phyloP scores from a whole-genome alignment of 2,329 filamentous ascomycete genomes.

The Sarocladium strictum region DNA sequence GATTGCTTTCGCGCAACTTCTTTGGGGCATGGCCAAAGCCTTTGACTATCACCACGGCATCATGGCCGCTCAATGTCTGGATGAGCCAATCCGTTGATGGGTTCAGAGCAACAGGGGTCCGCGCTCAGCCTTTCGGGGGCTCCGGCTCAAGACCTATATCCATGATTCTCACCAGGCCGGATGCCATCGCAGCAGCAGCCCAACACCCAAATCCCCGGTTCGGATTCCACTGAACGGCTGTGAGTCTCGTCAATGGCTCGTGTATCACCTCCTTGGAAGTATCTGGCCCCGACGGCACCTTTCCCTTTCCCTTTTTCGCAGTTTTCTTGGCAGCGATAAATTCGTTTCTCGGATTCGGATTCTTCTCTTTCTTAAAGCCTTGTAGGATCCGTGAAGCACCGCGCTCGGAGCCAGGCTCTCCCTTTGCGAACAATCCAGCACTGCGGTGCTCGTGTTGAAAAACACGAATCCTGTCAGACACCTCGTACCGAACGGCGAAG shows the following conservation, averaged over 20 bases:
- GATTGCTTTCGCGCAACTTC: constrained; percentile 72
- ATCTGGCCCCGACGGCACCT: constrained; percentile 26
- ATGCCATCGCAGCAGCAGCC: constrained; percentile 61
- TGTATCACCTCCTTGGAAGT: constrained; percentile 39
- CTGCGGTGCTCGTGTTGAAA: constrained; percentile 50
- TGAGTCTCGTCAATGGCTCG: constrained; percentile 58
- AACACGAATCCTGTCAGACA: constrained; percentile 31
- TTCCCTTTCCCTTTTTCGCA: constrained; percentile 29
- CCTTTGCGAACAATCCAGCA: constrained; percentile 21
- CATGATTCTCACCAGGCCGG: constrained; percentile 60
- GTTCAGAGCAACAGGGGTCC: neutral
- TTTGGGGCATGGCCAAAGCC: constrained; percentile 73
- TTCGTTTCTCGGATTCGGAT: constrained; percentile 34
- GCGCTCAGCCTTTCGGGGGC: neutral
- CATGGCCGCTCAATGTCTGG: constrained; percentile 44
- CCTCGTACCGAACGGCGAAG: constrained; percentile 26
- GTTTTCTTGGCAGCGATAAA: constrained; percentile 30
- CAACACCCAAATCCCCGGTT: constrained; percentile 60
- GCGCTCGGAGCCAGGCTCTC: constrained; percentile 25
- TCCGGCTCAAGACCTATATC: constrained; percentile 50
- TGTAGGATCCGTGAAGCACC: constrained; percentile 46
- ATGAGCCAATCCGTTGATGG: neutral
- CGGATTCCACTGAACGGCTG: constrained; percentile 61
- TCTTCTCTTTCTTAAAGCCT: constrained; percentile 45
- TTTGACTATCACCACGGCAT: constrained; percentile 78